A percentile compares a stretch with the other conserved stretches of the same genome.
These are phyloP conservation scores for Madurella fahalii DNA, from an alignment of 2,329 filamentous ascomycete genomes.

Conservation along the genomic window DNA sequence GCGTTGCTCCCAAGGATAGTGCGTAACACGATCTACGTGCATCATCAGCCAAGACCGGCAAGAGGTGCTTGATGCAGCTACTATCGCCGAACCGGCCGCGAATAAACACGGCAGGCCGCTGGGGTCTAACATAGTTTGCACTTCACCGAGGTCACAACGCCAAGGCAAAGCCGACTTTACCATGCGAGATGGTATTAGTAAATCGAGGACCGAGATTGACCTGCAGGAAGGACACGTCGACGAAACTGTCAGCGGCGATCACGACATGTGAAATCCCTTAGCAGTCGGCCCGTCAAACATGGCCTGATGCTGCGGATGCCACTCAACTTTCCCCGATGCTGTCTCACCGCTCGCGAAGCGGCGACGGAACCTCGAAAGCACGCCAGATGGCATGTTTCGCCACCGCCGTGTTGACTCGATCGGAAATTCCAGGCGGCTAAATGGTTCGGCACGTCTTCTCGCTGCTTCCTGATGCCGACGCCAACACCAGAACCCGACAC, in stretches of 20 bases:
- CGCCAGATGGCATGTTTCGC: constrained; percentile 3
- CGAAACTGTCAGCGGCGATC: background rate
- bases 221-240: background rate
- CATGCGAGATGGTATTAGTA: background rate
- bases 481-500: constrained; percentile 1
- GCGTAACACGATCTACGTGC: too few relatives aligned
- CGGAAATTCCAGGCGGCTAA: constrained; percentile 12
- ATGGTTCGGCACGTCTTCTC: constrained; percentile 10
- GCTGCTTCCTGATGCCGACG: constrained; percentile 5
- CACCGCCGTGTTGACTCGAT: background rate
- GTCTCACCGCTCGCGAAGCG: background rate
- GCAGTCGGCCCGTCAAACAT: background rate
- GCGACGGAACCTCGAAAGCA: background rate
- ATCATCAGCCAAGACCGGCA: too few relatives aligned
- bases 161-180: too few relatives aligned
- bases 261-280: background rate
- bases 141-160: background rate
- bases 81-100: too few relatives aligned
- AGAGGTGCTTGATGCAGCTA: too few relatives aligned
- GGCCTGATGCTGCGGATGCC: background rate
- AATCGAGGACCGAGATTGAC: background rate
- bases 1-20: too few relatives aligned
- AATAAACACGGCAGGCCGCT: too few relatives aligned
- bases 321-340: background rate
- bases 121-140: background rate